These are phyloP conservation scores for Ophiocordyceps australis DNA, from an alignment of 2,329 filamentous ascomycete genomes.

Conservation along the genomic window DNA sequence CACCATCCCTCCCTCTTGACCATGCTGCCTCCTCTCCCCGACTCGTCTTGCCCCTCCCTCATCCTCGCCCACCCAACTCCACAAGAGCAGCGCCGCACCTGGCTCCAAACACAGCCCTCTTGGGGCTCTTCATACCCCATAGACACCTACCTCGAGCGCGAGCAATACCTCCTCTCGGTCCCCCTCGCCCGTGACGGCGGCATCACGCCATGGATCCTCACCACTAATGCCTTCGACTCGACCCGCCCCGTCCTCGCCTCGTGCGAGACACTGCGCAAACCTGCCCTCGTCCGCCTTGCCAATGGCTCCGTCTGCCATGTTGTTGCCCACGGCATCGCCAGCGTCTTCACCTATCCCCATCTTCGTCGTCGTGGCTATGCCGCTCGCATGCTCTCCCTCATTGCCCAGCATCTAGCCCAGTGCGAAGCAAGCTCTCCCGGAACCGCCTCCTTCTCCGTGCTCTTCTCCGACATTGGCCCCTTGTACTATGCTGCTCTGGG, in stretches of 20 bases:
- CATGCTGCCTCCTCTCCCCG: conserved; percentile 3
- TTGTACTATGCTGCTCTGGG: conserved; percentile 61
- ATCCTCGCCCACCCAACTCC: conserved; percentile 35
- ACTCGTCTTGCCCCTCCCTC: conserved; percentile 7
- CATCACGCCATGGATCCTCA: conserved; percentile 46
- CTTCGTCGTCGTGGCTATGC: conserved; percentile 62
- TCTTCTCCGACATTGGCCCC: conserved; percentile 79
- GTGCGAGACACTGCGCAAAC: conserved; percentile 46
- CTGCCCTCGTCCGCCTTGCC: conserved; percentile 24
- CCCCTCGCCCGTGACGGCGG: conserved; percentile 40
- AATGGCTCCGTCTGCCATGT: conserved; percentile 26
- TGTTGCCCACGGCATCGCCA: conserved; percentile 56
- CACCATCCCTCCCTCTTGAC: background rate
- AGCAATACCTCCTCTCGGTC: conserved; percentile 35
- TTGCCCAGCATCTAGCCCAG: conserved; percentile 25
- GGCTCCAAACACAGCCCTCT: conserved; percentile 32
- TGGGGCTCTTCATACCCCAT: conserved; percentile 41
- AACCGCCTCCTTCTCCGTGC: conserved; percentile 46
- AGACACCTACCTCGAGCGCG: conserved; percentile 39
- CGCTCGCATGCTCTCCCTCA: conserved; percentile 51
- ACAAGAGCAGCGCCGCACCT: conserved; percentile 33
- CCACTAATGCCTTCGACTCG: conserved; percentile 19
- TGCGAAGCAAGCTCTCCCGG: conserved; percentile 9
- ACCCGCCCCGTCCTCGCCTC: conserved; percentile 37
- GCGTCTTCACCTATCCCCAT: conserved; percentile 56